Evolutionary conservation across 2,329 filamentous ascomycete genomes (phyloP).

Genomic region (Neonectria punicea): DNA sequence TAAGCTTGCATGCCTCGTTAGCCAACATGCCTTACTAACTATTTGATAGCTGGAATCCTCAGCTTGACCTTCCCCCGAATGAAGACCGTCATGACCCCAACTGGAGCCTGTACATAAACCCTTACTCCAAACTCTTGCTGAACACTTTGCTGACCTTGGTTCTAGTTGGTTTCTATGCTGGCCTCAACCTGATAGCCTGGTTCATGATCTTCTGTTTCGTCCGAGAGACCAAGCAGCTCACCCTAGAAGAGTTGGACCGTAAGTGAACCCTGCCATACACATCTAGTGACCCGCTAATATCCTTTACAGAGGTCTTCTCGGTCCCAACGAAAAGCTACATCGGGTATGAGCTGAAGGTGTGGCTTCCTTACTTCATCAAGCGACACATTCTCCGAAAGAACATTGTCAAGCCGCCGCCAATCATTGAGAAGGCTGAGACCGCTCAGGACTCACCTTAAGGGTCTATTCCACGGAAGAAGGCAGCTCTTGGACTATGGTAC

Average conservation of each 20-base stretch:
- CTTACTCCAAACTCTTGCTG: rapidly evolving
- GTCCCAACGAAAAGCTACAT: conserved; percentile 42
- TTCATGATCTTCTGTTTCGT: conserved; percentile 59
- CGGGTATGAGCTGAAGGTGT: conserved; percentile 45
- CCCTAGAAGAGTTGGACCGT: conserved; percentile 52
- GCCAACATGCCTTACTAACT: conserved; percentile 23
- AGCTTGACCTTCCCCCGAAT: conserved; percentile 49
- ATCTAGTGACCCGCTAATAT: background rate
- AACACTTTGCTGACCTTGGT: conserved; percentile 19
- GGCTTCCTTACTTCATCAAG: conserved; percentile 52
- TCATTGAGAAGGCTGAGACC: conserved; percentile 40
- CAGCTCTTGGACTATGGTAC: background rate
- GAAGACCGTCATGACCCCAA: conserved; percentile 44
- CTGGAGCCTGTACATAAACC: conserved; percentile 44
- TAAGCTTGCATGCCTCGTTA: background rate
- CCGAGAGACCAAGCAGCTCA: conserved; percentile 59
- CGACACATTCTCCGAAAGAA: conserved; percentile 49
- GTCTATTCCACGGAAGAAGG: background rate
- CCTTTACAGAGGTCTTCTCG: conserved; percentile 22
- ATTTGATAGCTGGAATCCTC: conserved; percentile 37
- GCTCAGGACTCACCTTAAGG: background rate
- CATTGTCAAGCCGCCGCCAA: conserved; percentile 45
- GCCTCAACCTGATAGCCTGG: conserved; percentile 56
- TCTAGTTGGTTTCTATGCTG: conserved; percentile 55
- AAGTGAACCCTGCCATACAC: background rate